These are phyloP conservation scores for Backusella liffmaniae DNA, from an alignment of 192 early-diverging fungal species.

Conservation along the genomic window DNA sequence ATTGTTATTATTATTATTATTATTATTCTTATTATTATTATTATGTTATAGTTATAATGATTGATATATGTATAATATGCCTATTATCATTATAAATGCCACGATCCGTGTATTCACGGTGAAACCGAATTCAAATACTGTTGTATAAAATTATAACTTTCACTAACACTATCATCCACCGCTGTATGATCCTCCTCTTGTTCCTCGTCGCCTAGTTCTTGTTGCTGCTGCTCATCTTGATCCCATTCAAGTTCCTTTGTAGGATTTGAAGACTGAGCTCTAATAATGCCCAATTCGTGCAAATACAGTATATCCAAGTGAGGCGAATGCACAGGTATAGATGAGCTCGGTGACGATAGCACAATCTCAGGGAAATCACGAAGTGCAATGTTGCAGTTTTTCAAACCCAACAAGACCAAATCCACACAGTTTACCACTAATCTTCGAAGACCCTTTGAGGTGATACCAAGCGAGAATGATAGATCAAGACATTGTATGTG, in stretches of 20 bases:
- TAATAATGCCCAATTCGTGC: not conserved
- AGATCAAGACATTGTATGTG: slow-evolving; percentile 32
- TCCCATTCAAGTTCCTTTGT: not conserved
- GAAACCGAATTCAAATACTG: slow-evolving; percentile 3
- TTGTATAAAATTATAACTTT: slow-evolving; percentile 21
- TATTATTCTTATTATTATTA: not conserved
- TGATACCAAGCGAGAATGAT: slow-evolving; percentile 30
- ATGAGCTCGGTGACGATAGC: not conserved
- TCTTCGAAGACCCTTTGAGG: slow-evolving; percentile 28
- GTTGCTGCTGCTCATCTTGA: not conserved
- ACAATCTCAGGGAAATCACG: slow-evolving; percentile 20
- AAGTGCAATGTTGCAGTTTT: slow-evolving; percentile 14
- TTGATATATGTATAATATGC: not conserved
- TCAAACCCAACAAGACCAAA: slow-evolving; percentile 25
- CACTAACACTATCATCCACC: slow-evolving; percentile 3
- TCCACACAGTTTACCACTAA: slow-evolving; percentile 19
- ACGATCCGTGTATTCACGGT: too few species aligned
- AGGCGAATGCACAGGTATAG: not conserved
- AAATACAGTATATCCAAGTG: not conserved
- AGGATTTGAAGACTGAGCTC: not conserved
- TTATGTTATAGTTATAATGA: not conserved
- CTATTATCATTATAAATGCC: not conserved
- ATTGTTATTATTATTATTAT: not conserved
- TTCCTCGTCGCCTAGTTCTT: not conserved
- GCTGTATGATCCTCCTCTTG: not conserved